Base-by-base conservation (phyloP, 1,284 basidiomycete species). In the Calocybe gambosa region DNA sequence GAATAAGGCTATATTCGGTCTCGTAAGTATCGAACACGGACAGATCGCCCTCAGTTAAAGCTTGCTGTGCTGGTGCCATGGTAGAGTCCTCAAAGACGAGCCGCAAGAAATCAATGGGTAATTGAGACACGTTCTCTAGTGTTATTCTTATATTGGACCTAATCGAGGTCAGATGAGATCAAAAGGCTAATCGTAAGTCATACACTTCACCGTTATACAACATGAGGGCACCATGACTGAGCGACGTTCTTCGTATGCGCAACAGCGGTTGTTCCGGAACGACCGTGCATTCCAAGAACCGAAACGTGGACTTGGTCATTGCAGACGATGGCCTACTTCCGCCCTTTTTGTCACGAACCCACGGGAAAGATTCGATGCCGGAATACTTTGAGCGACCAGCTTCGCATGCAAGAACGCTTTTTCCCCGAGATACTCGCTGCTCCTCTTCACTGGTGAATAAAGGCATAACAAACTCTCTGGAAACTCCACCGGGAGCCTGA, bases 161-260 rank as follows among this genome's bases (percentile, higher is more conserved):
- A 54, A 18, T 28, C 28, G 3, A 43, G 40, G 33, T 48, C 46
- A 53, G 36, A 48, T 42, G 10, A 26, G n/a, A 41, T 9, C 15
- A 38, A 1, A n/a, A 26, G 1, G 15, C 23, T 26, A 25, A 13
- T 28, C 45, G 40, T 43, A 10, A 19, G 6, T 68, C 81, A 51
- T 52, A 92, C 88, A 68, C 81, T 71, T 99, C 95, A 36, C 95
- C 95, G 45, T 95, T 82, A 59, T 93, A 95, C 43, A 99, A 69
- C 86, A 95, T 94, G 21, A 97, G 70, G 0, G 92, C 90, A 1
- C 91, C 91, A 58, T 95, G 89, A 0, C 85, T 91, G 13, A 96
- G 69, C 5, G 89, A 90, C n/a, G 85, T 88, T 61, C 89, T 75
- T 51, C 89, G 77, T 58, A 96, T 86, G 46, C 89, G 79, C 44